These are phyloP conservation scores for Peronospora belbahrii DNA, from an alignment of 352 stramenopile species.

Conservation along the genomic window DNA sequence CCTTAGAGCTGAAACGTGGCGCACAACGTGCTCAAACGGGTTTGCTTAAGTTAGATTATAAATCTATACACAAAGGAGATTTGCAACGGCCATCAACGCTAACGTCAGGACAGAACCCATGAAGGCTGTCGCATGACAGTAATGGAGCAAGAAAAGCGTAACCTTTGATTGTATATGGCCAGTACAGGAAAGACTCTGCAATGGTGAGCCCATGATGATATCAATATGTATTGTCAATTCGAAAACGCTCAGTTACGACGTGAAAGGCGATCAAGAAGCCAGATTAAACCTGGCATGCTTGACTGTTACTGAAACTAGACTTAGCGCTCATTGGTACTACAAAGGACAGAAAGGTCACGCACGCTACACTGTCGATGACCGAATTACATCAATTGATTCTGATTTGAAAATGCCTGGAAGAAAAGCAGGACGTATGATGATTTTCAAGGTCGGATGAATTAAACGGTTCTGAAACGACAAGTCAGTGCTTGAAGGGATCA, in stretches of 20 bases:
- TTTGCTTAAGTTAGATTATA: conserved; percentile 20
- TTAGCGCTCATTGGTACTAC: conserved; percentile 3
- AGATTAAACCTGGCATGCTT: conserved; percentile 4
- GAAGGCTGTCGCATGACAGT: conserved; percentile 13
- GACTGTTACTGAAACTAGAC: conserved; percentile 16
- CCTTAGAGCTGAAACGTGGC: conserved; percentile 19
- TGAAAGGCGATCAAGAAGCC: conserved; percentile 22
- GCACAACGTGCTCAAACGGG: conserved; percentile 1
- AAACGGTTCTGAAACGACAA: conserved; percentile 12
- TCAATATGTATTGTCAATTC: conserved; percentile 4
- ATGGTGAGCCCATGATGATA: conserved; percentile 1
- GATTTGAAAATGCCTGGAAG: conserved; percentile 18
- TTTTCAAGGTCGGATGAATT: conserved; percentile 7
- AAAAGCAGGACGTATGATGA: conserved; percentile 7
- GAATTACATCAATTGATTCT: conserved; percentile 4
- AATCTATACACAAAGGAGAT: conserved; percentile 5
- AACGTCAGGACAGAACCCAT: not conserved
- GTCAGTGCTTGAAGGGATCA: not conserved
- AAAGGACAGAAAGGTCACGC: conserved; percentile 1
- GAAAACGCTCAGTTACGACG: not conserved
- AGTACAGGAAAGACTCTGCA: conserved; percentile 15
- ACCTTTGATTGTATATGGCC: conserved; percentile 10
- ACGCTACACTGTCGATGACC: not conserved
- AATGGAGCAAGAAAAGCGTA: conserved; percentile 7
- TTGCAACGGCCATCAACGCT: conserved; percentile 17